Base-by-base conservation (phyloP, 202 grass and related monocot genomes). In the Carex arenaria region DNA sequence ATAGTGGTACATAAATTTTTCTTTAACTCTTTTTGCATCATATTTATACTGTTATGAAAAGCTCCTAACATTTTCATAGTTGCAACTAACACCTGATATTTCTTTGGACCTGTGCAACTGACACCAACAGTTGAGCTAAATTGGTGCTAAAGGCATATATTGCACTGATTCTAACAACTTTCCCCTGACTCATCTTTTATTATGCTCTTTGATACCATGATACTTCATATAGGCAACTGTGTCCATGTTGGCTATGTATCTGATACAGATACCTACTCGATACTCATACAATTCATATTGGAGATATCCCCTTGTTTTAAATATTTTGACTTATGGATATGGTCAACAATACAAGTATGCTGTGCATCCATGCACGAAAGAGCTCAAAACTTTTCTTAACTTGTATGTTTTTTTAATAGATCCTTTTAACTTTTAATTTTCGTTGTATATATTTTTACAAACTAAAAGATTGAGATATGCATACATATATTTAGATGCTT, bases 1-100 rank as follows among this genome's bases (percentile, higher is more conserved):
- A 95, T 88, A 95, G 91, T 47, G 96, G 93, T 94, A 30, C 63
- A 55, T 80, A 32, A 67, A 3, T 3, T 71, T 1, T 15, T 9
- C 12, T 72, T 22, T 40, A 18, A 52, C 49, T 83, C 36, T 17
- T 57, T 65, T 83, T 57, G 10, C 52, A n/a, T 72, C 28, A 54
- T 36, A 7, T 15, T 15, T 9, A 36, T 36, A n/a, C 15, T 77
- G 20, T 76, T 56, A 76, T 28, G 31, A 56, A 68, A 56, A 76
- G 7, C 26, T n/a, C 6, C 14, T 55, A 75, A 75, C 20, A 17
- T 76, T 31, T 74, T 34, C 3, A 34, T 76, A 56, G 3, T 30
- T 10, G 52, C 52, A 56, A 34, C 3, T 76, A 4, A 56, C 26
- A 31, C 72, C 23, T 0, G 15, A 52, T 67, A 31, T 77, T 40